Percentiles rank a stretch among this genome's conserved stretches.
These are phyloP conservation scores for Apiosordaria backusii DNA, from an alignment of 495 filamentous ascomycete genomes.

Conservation along the genomic window DNA sequence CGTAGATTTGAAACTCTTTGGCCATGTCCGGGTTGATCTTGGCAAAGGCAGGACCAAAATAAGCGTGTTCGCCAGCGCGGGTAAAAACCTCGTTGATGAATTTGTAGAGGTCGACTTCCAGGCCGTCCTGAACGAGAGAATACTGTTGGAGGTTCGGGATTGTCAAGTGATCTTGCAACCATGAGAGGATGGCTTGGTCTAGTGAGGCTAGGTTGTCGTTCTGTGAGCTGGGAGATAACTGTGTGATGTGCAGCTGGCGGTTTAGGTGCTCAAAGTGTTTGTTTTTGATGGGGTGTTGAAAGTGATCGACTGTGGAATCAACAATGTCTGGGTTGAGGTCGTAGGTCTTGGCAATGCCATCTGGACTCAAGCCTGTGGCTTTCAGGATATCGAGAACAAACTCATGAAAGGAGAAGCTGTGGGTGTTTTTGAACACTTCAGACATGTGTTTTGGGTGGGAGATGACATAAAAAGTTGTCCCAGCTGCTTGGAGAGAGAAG, in stretches of 20 bases:
- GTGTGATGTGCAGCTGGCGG: not conserved
- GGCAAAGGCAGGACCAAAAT: not conserved
- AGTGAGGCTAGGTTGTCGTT: not conserved
- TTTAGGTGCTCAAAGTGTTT: not conserved
- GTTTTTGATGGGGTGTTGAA: not conserved
- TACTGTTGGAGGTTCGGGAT: not conserved
- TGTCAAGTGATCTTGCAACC: not conserved
- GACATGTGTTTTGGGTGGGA: not conserved
- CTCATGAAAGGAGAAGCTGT: not conserved
- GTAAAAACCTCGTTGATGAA: not conserved
- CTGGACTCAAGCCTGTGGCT: not conserved
- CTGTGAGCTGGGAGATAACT: not conserved
- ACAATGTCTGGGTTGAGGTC: not conserved
- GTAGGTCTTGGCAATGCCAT: not conserved
- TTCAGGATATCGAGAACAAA: not conserved
- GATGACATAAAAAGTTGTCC: not conserved
- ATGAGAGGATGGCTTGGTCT: not conserved
- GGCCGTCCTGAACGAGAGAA: not conserved
- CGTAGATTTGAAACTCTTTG: not conserved
- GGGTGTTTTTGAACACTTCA: not conserved
- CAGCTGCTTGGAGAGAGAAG: not conserved
- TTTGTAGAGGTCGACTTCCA: not conserved
- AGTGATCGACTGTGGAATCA: not conserved
- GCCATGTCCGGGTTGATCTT: not conserved
- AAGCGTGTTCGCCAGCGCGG: not conserved